These are phyloP conservation scores for Xylaria polymorpha DNA, from an alignment of 2,329 filamentous ascomycete species.

Conservation along the genomic window DNA sequence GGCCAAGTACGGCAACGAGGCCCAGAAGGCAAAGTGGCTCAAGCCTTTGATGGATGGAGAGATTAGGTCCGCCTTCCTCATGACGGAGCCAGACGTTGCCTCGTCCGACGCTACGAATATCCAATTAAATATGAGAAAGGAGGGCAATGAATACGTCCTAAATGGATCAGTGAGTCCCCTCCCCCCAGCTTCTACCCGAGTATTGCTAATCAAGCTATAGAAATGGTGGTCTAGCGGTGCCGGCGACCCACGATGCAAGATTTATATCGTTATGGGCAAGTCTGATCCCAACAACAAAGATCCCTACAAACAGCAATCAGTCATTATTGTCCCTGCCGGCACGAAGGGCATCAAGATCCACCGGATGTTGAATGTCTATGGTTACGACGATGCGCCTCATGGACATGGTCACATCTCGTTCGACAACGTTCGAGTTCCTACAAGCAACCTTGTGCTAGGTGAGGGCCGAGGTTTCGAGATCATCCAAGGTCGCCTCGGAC, in stretches of 20 bases:
- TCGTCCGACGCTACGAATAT: slow-evolving; percentile 95
- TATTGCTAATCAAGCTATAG: slow-evolving; percentile 55
- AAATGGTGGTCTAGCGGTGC: slow-evolving; percentile 99
- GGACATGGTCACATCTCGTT: slow-evolving; percentile 95
- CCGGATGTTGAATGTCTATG: slow-evolving; percentile 93
- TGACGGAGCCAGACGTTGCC: slow-evolving; percentile 92
- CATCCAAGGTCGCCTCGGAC: slow-evolving; percentile 95
- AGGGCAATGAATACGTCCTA: slow-evolving; percentile 89
- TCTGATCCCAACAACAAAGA: slow-evolving; percentile 79
- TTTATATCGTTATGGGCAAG: slow-evolving; percentile 99
- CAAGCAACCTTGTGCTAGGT: slow-evolving; percentile 85
- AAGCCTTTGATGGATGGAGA: slow-evolving; percentile 82
- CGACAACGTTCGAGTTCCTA: slow-evolving; percentile 88
- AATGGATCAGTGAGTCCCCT: slow-evolving; percentile 77
- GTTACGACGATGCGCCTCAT: slow-evolving; percentile 98
- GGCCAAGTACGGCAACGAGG: slow-evolving; percentile 88
- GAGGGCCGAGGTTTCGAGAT: slow-evolving; percentile 97
- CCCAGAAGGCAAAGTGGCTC: slow-evolving; percentile 87
- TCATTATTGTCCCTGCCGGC: slow-evolving; percentile 85
- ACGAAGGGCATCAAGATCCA: slow-evolving; percentile 90
- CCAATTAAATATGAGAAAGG: slow-evolving; percentile 80
- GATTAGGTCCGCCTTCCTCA: slow-evolving; percentile 90
- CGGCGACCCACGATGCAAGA: slow-evolving; percentile 88
- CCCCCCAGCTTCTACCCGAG: background rate
- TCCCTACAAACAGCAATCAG: slow-evolving; percentile 90